Evolutionary conservation across 1,139 yeast species (phyloP).

Genomic region (Wickerhamomyces sp.): DNA sequence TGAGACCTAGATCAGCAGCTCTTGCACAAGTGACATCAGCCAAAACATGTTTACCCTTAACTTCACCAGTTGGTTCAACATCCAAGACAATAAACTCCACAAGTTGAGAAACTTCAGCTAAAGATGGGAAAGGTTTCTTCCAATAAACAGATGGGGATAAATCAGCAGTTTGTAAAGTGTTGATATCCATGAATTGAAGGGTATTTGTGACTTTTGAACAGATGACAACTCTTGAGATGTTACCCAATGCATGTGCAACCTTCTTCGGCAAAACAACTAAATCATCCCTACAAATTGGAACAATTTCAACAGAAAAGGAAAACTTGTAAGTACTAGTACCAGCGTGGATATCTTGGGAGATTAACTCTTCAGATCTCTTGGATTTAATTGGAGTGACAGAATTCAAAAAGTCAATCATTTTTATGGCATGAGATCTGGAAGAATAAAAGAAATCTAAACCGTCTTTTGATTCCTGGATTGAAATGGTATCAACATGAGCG

Average conservation of each 20-base stretch:
- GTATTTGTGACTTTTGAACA: conserved; percentile 81
- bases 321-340: conserved; percentile 87
- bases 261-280: conserved; percentile 83
- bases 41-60: conserved; percentile 74
- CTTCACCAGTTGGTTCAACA: conserved; percentile 87
- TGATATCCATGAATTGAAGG: conserved; percentile 81
- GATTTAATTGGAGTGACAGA: conserved; percentile 85
- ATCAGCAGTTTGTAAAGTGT: conserved; percentile 77
- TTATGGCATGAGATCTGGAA: conserved; percentile 85
- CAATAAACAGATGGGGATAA: conserved; percentile 73
- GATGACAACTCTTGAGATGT: conserved; percentile 75
- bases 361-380: conserved; percentile 86
- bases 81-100: conserved; percentile 90
- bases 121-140: conserved; percentile 78
- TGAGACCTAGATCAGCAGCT: conserved; percentile 77
- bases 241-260: conserved; percentile 80
- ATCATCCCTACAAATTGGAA: conserved; percentile 97
- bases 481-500: conserved; percentile 92
- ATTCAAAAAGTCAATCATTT: conserved; percentile 85
- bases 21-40: conserved; percentile 91
- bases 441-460: conserved; percentile 93
- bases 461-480: conserved; percentile 87
- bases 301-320: conserved; percentile 88
- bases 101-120: conserved; percentile 71
- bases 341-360: conserved; percentile 88